These are phyloP conservation scores for Irpex rosettiformis DNA, from an alignment of 1,284 basidiomycete species.

Conservation along the genomic window DNA sequence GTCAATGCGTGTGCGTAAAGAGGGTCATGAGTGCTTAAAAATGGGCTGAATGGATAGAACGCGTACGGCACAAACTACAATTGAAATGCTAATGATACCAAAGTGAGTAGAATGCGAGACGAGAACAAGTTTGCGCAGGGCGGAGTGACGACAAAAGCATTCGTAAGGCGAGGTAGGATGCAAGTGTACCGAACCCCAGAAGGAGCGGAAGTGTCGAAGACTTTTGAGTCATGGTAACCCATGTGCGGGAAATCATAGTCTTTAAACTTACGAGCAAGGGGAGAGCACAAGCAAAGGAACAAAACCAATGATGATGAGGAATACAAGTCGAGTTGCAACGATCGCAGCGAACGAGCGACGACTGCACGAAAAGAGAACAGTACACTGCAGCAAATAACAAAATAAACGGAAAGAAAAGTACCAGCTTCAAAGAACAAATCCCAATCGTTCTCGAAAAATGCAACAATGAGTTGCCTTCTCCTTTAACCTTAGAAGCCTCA, in stretches of 20 bases:
- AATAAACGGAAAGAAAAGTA: background rate
- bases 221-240: too few species aligned
- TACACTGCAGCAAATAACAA: constrained; percentile 2
- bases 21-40: background rate
- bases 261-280: too few species aligned
- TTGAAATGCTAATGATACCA: background rate
- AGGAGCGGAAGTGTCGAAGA: too few species aligned
- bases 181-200: too few species aligned
- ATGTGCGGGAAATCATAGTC: too few species aligned
- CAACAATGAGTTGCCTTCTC: too few species aligned
- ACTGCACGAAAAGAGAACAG: constrained; percentile 9
- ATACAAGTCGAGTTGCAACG: background rate
- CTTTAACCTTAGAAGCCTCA: background rate
- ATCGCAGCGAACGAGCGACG: background rate
- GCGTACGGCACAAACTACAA: background rate
- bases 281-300: background rate
- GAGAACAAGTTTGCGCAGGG: background rate
- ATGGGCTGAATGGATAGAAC: too few species aligned
- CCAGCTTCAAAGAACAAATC: background rate
- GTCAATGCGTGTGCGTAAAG: too few species aligned
- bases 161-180: background rate
- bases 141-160: background rate
- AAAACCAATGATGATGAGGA: background rate
- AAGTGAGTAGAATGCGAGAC: background rate
- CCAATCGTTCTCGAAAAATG: background rate